Evolutionary conservation across 1,284 basidiomycete genomes (phyloP), one percentile per base, ranked within the genome.

Genomic region (Ganoderma lingzhi): DNA sequence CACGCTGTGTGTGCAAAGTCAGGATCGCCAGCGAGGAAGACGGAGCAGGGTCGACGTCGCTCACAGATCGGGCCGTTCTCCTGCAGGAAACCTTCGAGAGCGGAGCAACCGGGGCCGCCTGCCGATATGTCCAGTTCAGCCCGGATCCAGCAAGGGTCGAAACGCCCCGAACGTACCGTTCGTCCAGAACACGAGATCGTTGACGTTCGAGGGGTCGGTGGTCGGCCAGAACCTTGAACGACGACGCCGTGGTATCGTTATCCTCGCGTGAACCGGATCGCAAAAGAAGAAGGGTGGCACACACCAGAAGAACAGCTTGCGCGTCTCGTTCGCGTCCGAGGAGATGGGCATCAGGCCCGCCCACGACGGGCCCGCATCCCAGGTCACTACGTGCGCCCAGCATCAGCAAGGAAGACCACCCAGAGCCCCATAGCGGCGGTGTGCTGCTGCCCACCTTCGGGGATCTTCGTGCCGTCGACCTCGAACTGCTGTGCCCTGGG

Each of bases 241-340:
- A 19, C 42, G 3, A 3, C 17, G 39, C 12, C 12, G 39, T 41
- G 39, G 23, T 23, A 23, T 23, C 23, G 39, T 41, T 12, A 41
- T 12, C 39, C 39, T 41, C 39, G 39, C 12, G 39, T 14, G 39
- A 2, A 41, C 6, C 39, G 10, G 10, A 10, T 17, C 45, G 17
- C n/a, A 23, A 9, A 48, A 1, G 10, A 51, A 12, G 39, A 10
- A 14, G 23, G 8, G 48, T 23, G 23, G 12, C 23, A 51, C 48
- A 14, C 23, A 80, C 84, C 84, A 86, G 75, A 86, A 86, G 77
- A 84, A 86, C 17, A 85, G 75, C 73, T 86, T 82, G n/a, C 81
- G 74, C 0, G 81, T 81, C 73, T 83, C 82, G 51, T 82, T 77
- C 8, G 73, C 67, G 30, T 78, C 75, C 6, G 73, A 72, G 8